These are phyloP conservation scores for Kodamaea sp. DNA, from an alignment of 1,139 yeast genomes.

Conservation along the genomic window DNA sequence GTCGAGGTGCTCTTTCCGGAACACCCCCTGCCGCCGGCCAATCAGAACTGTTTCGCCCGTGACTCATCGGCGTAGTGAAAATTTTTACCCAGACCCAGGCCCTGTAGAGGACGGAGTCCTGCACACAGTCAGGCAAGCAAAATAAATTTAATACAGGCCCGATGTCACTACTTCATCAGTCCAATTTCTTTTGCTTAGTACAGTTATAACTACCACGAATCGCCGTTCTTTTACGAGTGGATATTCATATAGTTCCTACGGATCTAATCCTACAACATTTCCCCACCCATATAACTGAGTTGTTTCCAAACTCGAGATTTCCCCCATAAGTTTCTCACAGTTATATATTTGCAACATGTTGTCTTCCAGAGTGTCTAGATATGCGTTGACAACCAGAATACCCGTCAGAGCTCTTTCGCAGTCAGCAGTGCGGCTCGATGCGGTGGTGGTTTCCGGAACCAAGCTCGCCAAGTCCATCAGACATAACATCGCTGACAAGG, in stretches of 20 bases:
- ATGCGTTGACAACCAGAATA: constrained; percentile 3
- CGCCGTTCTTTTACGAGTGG: no score
- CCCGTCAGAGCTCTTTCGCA: constrained; percentile 11
- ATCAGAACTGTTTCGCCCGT: constrained; percentile 1
- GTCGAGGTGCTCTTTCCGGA: no score
- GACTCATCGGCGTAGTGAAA: constrained; percentile 1
- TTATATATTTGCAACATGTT: constrained; percentile 6
- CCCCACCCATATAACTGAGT: no score
- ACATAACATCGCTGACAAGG: constrained; percentile 41
- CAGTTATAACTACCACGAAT: background rate
- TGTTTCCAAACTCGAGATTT: no score
- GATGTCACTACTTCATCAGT: no score
- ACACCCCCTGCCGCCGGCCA: no score
- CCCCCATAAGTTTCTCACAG: no score
- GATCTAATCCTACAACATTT: no score
- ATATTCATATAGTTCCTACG: no score
- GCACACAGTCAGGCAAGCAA: background rate
- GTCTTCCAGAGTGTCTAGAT: constrained; percentile 1
- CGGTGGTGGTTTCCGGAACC: constrained; percentile 48
- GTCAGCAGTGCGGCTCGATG: constrained; percentile 23
- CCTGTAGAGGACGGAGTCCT: background rate
- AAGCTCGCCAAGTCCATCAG: constrained; percentile 43
- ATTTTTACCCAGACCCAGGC: background rate
- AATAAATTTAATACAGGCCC: no score
- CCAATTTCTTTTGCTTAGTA: no score